Conservation (phyloP, 306 rosid species). For the Pterocarpus santalinus region DNA sequence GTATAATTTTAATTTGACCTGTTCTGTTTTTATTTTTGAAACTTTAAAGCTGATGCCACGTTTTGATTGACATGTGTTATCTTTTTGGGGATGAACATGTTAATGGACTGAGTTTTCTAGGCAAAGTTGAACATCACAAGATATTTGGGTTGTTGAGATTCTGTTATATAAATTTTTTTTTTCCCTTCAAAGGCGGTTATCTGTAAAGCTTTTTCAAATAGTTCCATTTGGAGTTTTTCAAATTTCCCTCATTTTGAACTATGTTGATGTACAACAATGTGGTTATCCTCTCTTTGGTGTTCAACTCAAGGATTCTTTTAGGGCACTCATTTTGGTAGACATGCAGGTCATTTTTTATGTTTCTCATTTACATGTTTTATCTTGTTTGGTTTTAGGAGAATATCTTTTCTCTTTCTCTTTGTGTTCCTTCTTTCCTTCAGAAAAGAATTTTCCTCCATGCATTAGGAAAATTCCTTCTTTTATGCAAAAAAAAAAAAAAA, state of each 20-base stretch:
- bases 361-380: constrained; percentile 1
- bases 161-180: constrained; percentile 12
- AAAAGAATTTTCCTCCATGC: background rate
- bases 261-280: background rate
- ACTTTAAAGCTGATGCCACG: constrained; percentile 23
- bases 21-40: constrained; percentile 38
- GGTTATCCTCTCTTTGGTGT: background rate
- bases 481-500: background rate
- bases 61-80: constrained; percentile 27
- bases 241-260: background rate
- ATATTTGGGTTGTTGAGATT: background rate
- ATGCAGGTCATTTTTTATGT: constrained; percentile 12
- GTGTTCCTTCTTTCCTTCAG: constrained; percentile 14
- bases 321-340: background rate
- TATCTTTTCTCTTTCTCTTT: constrained; percentile 21
- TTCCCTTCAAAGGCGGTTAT: background rate
- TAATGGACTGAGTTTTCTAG: background rate
- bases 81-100: constrained; percentile 1
- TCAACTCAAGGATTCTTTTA: background rate
- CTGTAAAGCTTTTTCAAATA: constrained; percentile 23
- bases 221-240: constrained; percentile 1
- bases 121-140: background rate
- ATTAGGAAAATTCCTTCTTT: constrained; percentile 11
- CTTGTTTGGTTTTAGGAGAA: constrained; percentile 28
- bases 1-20: constrained; percentile 26